Percentiles rank a stretch among this genome's conserved stretches.
Conservation (phyloP, 2,329 filamentous ascomycete species). For the Pseudonectria buxi region DNA sequence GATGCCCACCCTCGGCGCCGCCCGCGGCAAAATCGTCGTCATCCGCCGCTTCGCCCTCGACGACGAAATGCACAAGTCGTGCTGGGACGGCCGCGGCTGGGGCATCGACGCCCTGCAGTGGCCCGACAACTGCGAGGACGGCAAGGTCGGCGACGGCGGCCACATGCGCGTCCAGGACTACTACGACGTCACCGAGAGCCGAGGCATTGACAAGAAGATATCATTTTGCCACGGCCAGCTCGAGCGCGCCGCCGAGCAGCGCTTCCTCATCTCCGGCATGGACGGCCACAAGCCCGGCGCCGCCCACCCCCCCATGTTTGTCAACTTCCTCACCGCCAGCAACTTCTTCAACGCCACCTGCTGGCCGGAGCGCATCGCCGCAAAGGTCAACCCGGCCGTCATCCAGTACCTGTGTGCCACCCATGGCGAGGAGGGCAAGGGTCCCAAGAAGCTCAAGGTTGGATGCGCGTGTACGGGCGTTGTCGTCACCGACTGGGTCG, state of each 20-base stretch:
- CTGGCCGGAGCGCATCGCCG: slow-evolving; percentile 90
- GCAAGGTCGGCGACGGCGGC: slow-evolving; percentile 60
- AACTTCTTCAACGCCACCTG: slow-evolving; percentile 91
- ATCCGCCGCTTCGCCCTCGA: slow-evolving; percentile 72
- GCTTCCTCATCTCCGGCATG: slow-evolving; percentile 37
- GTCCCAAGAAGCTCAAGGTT: slow-evolving; percentile 42
- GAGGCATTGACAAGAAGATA: slow-evolving; percentile 77
- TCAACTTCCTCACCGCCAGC: slow-evolving; percentile 86
- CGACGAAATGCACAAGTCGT: slow-evolving; percentile 39
- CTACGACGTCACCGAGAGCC: slow-evolving; percentile 73
- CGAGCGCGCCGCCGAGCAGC: slow-evolving; percentile 56
- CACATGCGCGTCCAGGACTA: slow-evolving; percentile 87
- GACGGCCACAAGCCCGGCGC: slow-evolving; percentile 19
- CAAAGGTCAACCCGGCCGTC: slow-evolving; percentile 74
- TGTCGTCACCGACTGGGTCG: slow-evolving; percentile 91
- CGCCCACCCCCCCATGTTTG: slow-evolving; percentile 57
- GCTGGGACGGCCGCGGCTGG: slow-evolving; percentile 46
- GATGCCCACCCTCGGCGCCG: slow-evolving; percentile 72
- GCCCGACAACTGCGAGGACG: slow-evolving; percentile 84
- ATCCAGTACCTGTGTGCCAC: slow-evolving; percentile 54
- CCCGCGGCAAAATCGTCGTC: slow-evolving; percentile 75
- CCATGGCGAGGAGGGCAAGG: slow-evolving; percentile 47
- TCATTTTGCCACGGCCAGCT: slow-evolving; percentile 67
- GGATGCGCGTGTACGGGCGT: slow-evolving; percentile 77
- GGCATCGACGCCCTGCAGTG: slow-evolving; percentile 60